Base-by-base conservation (phyloP, 371 early-diverging fungal species). In the Syncephalastrum contaminatum region DNA sequence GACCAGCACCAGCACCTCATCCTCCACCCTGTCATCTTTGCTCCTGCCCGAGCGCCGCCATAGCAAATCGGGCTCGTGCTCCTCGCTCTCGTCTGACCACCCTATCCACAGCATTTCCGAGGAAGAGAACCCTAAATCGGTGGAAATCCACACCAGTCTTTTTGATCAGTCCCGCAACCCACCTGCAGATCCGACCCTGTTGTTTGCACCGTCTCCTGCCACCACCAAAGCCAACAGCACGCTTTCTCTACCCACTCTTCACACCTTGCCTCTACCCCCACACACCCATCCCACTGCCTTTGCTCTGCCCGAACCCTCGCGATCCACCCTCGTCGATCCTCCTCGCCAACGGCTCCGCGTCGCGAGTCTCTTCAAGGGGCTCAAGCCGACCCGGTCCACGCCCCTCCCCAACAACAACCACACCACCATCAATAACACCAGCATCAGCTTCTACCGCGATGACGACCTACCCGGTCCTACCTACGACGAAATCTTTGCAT, bases 401-500 rank as follows among this genome's bases (percentile, higher is more conserved):
- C 51, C 39, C 4, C 16, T 47, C 12, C 48, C 53, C 14, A 48
- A 43, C 49, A 61, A 67, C 8, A 65, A 68, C 10, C 7, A 30
- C 8, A 43, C 43, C 49, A 58, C 51, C 10, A 55, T 54, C 14
- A 48, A 53, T 20, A 65, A 67, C 8, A n/a, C n/a, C n/a, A 64
- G 68, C 10, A 77, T 73, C 20, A 77, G 65, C 44, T 67, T 73
- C 45, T 72, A 59, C 43, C 67, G 66, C 27, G 60, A 73, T 20
- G 73, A 69, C 22, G 64, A 67, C 20, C 52, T 43, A 2, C 48
- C 36, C 36, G 36, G 53, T 1, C 53, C 43, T 13, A 58, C 53
- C 7, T 56, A 52, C 10, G 51, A 59, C 45, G 69, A 67, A 24
- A 58, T 70, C 18, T 79, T 74, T 74, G 83, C 78, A 13, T 69